Conservation (phyloP, 1,139 yeast genomes). For the Diutina catenulata region DNA sequence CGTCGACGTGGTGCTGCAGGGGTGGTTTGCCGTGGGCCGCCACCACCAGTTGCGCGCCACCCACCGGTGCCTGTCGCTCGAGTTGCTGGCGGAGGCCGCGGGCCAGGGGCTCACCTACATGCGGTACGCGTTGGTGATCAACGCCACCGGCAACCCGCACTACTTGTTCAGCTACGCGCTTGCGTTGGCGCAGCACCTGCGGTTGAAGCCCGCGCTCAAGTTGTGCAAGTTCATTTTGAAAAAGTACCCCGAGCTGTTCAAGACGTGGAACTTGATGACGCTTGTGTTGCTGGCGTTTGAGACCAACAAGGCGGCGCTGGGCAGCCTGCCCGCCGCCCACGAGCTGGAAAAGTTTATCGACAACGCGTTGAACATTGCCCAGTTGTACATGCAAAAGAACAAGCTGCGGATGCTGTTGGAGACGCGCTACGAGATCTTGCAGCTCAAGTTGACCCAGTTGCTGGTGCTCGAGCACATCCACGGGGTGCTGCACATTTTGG, state of each 20-base stretch:
- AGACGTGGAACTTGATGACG: conserved; percentile 28
- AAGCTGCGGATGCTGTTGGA: conserved; percentile 7
- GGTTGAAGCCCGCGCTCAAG: conserved; percentile 20
- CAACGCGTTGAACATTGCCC: conserved; percentile 34
- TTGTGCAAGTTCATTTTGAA: conserved; percentile 33
- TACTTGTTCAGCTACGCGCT: conserved; percentile 28
- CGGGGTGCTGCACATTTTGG: conserved; percentile 53
- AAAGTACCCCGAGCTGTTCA: conserved; percentile 32
- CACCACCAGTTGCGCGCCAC: conserved; percentile 20
- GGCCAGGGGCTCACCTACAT: conserved; percentile 16
- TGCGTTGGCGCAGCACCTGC: conserved; percentile 19
- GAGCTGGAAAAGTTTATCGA: conserved; percentile 30
- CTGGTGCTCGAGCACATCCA: conserved; percentile 55
- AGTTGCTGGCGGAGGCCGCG: conserved; percentile 12
- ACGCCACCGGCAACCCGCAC: conserved; percentile 24
- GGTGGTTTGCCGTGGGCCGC: conserved; percentile 30
- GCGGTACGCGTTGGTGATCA: conserved; percentile 27
- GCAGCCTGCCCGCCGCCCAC: not conserved
- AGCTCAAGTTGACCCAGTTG: conserved; percentile 65
- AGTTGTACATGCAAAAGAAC: conserved; percentile 19
- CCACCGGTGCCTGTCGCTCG: conserved; percentile 17
- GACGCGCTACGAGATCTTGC: conserved; percentile 47
- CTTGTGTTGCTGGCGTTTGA: conserved; percentile 23
- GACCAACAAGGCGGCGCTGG: not conserved
- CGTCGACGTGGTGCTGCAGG: conserved; percentile 22